phyloP scores from a whole-genome alignment of 257 asterid species.

The Galeopsis tetrahit region DNA sequence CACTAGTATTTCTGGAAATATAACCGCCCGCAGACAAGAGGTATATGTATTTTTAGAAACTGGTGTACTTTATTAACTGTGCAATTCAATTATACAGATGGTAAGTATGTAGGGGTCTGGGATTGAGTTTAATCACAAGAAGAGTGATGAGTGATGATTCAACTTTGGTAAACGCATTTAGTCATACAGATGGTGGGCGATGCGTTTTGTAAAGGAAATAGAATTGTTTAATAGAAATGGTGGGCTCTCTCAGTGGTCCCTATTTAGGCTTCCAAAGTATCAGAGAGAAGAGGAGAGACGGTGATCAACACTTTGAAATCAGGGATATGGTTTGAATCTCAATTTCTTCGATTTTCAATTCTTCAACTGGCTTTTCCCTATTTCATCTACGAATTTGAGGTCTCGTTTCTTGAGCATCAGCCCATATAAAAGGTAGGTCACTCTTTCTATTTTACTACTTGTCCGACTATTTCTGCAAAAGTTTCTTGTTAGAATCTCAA shows the following conservation, averaged over 20 bases:
- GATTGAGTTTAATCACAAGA: neutral
- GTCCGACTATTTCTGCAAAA: too few species aligned
- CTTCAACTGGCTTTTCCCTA: slow-evolving; percentile 28
- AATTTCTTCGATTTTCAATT: slow-evolving; percentile 30
- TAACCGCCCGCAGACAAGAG: slow-evolving; percentile 24
- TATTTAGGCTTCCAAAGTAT: slow-evolving; percentile 43
- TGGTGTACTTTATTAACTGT: slow-evolving; percentile 14
- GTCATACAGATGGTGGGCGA: slow-evolving; percentile 13
- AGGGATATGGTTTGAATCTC: slow-evolving; percentile 23
- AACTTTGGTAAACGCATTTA: slow-evolving; percentile 36
- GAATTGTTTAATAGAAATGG: slow-evolving; percentile 34
- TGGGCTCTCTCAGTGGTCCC: slow-evolving; percentile 58
- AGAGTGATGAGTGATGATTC: neutral
- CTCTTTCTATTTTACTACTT: neutral
- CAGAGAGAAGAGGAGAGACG: slow-evolving; percentile 35
- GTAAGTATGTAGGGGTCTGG: slow-evolving; percentile 25
- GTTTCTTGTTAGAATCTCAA: neutral
- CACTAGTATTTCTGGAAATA: slow-evolving; percentile 43
- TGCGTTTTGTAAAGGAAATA: neutral
- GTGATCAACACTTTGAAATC: slow-evolving; percentile 46
- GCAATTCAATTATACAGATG: neutral
- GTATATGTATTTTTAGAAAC: neutral
- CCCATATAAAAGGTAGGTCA: slow-evolving; percentile 34
- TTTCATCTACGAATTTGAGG: slow-evolving; percentile 31
- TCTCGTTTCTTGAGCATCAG: slow-evolving; percentile 17